These are phyloP conservation scores for Beta corolliflora DNA, from an alignment of 179 eudicot genomes.

Conservation along the genomic window DNA sequence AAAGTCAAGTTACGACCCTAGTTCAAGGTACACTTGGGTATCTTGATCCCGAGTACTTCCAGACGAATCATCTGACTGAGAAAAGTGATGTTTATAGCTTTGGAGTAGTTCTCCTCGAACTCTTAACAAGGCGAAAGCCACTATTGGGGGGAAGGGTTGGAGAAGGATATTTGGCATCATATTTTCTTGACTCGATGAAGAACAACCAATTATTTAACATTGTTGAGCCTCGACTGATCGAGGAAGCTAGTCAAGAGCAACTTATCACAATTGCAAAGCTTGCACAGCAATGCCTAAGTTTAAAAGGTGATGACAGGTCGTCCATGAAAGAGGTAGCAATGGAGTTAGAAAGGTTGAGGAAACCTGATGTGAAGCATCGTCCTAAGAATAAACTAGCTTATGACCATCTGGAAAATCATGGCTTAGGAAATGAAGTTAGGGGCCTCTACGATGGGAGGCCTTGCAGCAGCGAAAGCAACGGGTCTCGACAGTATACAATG, in stretches of 20 bases:
- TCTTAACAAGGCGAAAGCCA: slow-evolving; percentile 10
- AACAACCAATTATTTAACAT: slow-evolving; percentile 11
- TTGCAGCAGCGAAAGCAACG: too few species aligned
- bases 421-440: background rate
- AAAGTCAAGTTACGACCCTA: slow-evolving; percentile 17
- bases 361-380: background rate
- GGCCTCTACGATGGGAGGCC: too few species aligned
- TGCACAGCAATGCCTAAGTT: background rate
- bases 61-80: slow-evolving; percentile 12
- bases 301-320: background rate
- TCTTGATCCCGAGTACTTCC: slow-evolving; percentile 23
- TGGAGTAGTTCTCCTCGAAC: slow-evolving; percentile 17
- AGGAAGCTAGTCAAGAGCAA: slow-evolving; percentile 11
- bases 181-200: background rate
- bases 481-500: too few species aligned
- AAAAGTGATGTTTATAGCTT: slow-evolving; percentile 26
- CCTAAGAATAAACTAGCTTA: too few species aligned
- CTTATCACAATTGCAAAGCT: slow-evolving; percentile 12
- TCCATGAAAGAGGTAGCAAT: background rate
- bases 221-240: background rate
- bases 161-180: slow-evolving; percentile 8
- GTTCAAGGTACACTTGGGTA: slow-evolving; percentile 23
- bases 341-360: background rate
- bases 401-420: background rate
- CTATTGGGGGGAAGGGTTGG: background rate